Evolutionary conservation across 495 filamentous ascomycete species (phyloP), one percentile per base, ranked within the genome.

Genomic region (Penicillium canescens): DNA sequence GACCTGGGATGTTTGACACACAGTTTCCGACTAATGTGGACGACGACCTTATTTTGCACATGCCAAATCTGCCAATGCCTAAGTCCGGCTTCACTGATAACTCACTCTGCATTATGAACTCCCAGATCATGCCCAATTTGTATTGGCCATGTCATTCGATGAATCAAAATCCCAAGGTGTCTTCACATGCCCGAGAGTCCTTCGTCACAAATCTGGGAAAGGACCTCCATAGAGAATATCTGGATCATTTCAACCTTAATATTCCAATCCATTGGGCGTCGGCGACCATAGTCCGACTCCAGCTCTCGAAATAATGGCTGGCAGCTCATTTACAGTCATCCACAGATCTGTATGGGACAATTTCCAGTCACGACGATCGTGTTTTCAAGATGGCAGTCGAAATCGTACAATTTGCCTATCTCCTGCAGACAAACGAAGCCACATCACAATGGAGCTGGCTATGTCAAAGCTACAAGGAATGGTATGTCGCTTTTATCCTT

Each of bases 391-490:
- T 83, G 0, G 82, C 82, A 1, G 79, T 91, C 16, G 52, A 60
- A 24, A 52, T 49, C 6, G 43, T 91, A 50, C 86, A 92, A 57
- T 89, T 87, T 60, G 78, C 77, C 16, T 69, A 80, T 33, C 62
- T 84, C 6, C 69, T 91, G 6, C 82, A 86, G 56, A 79, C 71
- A 6, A 85, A 88, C 48, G 70, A 76, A n/a, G 70, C 74, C 3
- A 81, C 78, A 5, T 76, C 78, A 46, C 82, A 83, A 37, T 93
- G 86, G 81, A 78, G 82, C 18, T 94, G 90, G 90, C 77, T 92
- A 6, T 90, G 88, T 70, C 81, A 84, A 67, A 91, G 86, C 6
- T 92, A 91, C 63, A 84, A 84, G 16, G 86, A 92, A 52, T 86
- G 85, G 81, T 85, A 92, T 50, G 77, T 92, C 4, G 86, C 85